These are phyloP conservation scores for Botrytis cinerea DNA, from an alignment of 2,329 filamentous ascomycete species.

Conservation along the genomic window DNA sequence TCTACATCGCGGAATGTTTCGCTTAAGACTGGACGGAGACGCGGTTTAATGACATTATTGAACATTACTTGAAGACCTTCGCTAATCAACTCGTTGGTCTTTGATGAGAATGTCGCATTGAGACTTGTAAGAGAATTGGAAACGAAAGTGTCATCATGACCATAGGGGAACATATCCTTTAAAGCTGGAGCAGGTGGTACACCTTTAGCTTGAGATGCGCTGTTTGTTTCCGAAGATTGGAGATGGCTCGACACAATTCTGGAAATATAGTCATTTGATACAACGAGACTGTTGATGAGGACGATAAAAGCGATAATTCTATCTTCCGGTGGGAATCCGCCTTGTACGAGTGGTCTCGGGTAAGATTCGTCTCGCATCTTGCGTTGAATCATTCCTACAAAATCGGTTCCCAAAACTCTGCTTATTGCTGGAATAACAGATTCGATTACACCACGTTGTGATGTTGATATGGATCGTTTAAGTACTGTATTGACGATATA, in stretches of 20 bases:
- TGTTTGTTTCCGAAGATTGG: conserved; percentile 42
- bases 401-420: conserved; percentile 82
- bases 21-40: conserved; percentile 78
- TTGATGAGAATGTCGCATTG: conserved; percentile 70
- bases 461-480: conserved; percentile 82
- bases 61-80: conserved; percentile 87
- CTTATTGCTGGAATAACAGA: conserved; percentile 77
- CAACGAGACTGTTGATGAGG: conserved; percentile 92
- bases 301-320: conserved; percentile 88
- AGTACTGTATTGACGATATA: conserved; percentile 95
- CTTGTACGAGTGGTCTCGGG: conserved; percentile 75
- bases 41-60: conserved; percentile 80
- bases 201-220: conserved; percentile 10
- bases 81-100: conserved; percentile 77
- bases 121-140: conserved; percentile 67
- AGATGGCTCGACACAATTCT: conserved; percentile 78
- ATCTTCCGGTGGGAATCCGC: conserved; percentile 82
- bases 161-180: conserved; percentile 74
- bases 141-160: conserved; percentile 71
- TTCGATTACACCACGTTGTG: conserved; percentile 74
- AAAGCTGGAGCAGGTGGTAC: conserved; percentile 44
- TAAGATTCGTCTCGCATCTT: conserved; percentile 98
- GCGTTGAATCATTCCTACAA: conserved; percentile 93
- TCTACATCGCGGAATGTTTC: conserved; percentile 92
- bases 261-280: conserved; percentile 85